These are phyloP conservation scores for Peronospora belbahrii DNA, from an alignment of 352 stramenopile genomes.

Conservation along the genomic window DNA sequence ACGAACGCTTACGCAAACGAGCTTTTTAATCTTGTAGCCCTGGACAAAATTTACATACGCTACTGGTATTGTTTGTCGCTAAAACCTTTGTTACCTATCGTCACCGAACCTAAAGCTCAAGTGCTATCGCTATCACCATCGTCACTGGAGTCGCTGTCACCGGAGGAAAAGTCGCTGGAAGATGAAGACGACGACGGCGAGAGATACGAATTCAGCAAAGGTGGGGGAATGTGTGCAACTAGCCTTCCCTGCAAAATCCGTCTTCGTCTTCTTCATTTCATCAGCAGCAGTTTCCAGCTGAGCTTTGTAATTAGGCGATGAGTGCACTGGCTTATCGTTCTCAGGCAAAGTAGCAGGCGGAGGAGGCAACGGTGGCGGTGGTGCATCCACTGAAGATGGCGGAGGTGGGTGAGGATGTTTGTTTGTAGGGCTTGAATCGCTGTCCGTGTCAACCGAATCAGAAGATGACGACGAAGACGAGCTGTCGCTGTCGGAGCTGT, in stretches of 20 bases:
- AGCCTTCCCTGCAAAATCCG: slow-evolving; percentile 2
- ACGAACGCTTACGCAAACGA: slow-evolving; percentile 4
- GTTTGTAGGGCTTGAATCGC: slow-evolving; percentile 9
- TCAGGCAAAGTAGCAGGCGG: slow-evolving; percentile 16
- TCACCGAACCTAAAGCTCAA: slow-evolving; percentile 10
- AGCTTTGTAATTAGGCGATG: slow-evolving; percentile 4
- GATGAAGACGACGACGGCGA: slow-evolving; percentile 71
- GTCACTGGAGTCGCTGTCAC: slow-evolving; percentile 57
- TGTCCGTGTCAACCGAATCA: slow-evolving; percentile 30
- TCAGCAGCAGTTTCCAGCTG: slow-evolving; percentile 10
- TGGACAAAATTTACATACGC: slow-evolving; percentile 19
- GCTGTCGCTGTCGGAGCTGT: slow-evolving; percentile 27
- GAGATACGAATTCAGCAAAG: slow-evolving; percentile 51
- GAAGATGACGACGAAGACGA: slow-evolving; percentile 39
- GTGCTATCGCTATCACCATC: slow-evolving; percentile 39
- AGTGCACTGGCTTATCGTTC: slow-evolving; percentile 7
- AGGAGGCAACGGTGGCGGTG: slow-evolving; percentile 24
- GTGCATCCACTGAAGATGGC: slow-evolving; percentile 16
- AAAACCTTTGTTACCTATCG: slow-evolving; percentile 12
- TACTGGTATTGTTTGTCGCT: slow-evolving; percentile 13
- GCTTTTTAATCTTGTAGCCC: slow-evolving; percentile 11
- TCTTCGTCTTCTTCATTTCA: slow-evolving; percentile 18
- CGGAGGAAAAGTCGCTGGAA: slow-evolving; percentile 77
- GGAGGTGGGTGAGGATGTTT: slow-evolving; percentile 16
- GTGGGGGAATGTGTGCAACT: slow-evolving; percentile 28